A percentile compares a stretch with the other conserved stretches of the same genome.
These are phyloP conservation scores for Trametes villosa DNA, from an alignment of 768 basidiomycete genomes.

Conservation along the genomic window DNA sequence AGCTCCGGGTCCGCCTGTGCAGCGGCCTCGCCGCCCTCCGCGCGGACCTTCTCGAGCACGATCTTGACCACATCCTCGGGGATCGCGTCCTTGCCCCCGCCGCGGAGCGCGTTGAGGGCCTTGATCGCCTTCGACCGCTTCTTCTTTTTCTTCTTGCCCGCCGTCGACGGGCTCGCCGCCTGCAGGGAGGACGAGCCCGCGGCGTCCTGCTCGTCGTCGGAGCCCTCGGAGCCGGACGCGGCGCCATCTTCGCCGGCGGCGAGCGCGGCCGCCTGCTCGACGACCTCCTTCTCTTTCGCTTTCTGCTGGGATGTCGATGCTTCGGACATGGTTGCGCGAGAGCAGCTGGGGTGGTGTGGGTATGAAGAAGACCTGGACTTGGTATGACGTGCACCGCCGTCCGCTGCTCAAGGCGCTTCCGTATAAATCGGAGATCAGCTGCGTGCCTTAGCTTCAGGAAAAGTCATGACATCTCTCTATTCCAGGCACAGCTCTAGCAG, in stretches of 20 bases:
- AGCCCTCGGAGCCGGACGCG: conserved; percentile 23
- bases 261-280: conserved; percentile 30
- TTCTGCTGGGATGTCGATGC: conserved; percentile 43
- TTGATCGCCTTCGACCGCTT: conserved; percentile 76
- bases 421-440: background rate
- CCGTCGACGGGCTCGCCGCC: conserved; percentile 37
- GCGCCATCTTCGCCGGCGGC: conserved; percentile 23
- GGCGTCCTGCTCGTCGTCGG: conserved; percentile 39
- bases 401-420: conserved; percentile 3
- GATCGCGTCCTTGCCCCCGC: conserved; percentile 49
- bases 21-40: conserved; percentile 50
- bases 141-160: conserved; percentile 87
- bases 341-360: background rate
- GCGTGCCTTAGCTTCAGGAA: too few species aligned
- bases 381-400: conserved; percentile 1
- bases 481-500: too few species aligned
- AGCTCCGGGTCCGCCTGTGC: conserved; percentile 62
- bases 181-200: conserved; percentile 23
- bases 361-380: background rate
- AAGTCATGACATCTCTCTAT: too few species aligned
- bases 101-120: conserved; percentile 51
- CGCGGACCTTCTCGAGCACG: conserved; percentile 68
- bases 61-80: conserved; percentile 67
- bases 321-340: conserved; percentile 21
- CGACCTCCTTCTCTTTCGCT: conserved; percentile 46